Evolutionary conservation across 805 yeast genomes (phyloP), one percentile per base, ranked within the genome.

Genomic region (Metschnikowia proteae): DNA sequence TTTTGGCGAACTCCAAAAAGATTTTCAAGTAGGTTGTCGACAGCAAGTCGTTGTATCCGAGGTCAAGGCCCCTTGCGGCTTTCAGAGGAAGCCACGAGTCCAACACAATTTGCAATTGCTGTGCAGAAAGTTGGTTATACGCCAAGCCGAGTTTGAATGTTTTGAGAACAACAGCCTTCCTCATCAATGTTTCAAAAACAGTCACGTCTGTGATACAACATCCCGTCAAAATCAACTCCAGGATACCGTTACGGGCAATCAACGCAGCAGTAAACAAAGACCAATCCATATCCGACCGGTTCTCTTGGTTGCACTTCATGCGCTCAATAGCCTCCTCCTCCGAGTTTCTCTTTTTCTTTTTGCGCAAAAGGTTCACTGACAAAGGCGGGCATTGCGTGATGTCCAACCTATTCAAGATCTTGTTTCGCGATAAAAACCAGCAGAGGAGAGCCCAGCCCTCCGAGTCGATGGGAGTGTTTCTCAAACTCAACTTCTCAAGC

Each of bases 241-340:
- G 92, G 29, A 91, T 76, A 3, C 94, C 92, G 37, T 84, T 84
- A 53, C 96, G 72, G 17, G 76, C 78, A 17, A 74, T 73, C 17
- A 91, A 61, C 0, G 95, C 83, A 9, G 87, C 85, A 3, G 83
- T 80, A 48, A 92, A 76, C 42, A 88, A 67, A 1, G 79, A 67
- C 97, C 97, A 91, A 64, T 91, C 90, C 84, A 84, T 82, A 48
- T 81, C 83, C 2, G 88, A 79, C 49, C 97, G 76, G 59, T 83
- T 73, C 27, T 76, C 75, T 29, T 60, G 59, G 58, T 78, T 78
- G 52, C 78, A 71, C 4, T 56, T 49, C 84, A 80, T 80, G 47
- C 78, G 65, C 3, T 49, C 52, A 3, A 62, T 27, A 8, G 60
- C 65, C 13, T 63, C 68, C 23, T 65, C 69, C 38, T 60, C 60